Evolutionary conservation across 257 asterid species (phyloP), one percentile per base, ranked within the genome.

Genomic region (Primulina tabacum): DNA sequence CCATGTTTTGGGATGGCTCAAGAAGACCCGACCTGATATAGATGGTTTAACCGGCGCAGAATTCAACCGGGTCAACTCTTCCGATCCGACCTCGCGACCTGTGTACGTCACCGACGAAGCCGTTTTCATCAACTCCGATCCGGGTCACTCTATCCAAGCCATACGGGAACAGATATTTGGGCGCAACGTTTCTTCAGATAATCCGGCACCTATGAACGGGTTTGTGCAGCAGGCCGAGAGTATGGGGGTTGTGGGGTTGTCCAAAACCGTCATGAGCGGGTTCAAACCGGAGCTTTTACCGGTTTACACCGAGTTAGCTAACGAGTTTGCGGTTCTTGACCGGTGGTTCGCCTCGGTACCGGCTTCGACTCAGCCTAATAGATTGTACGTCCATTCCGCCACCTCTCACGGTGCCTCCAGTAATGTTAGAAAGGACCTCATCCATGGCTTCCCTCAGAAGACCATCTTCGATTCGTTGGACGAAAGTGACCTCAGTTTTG

Each of bases 371-470:
- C 97, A 92, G 76, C 97, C 98, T 59, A 92, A 92, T 70, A 84
- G 98, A 71, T 88, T 92, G 79, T 92, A 92, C 73, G 94, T 92
- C 30, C 98, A 92, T 70, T 92, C 98, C 20, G 97, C 97, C 11
- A 92, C 98, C 34, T 92, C 98, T n/a, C 97, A 92, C 77, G 98
- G 97, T 30, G 96, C 97, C 59, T 93, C 98, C 7, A 93, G 98
- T 73, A 93, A 93, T 71, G 98, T 93, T 1, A 73, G 95, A 61
- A 93, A 84, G 69, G 98, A 90, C 71, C 84, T 93, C 28, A 83
- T 93, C 80, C 63, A 84, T 29, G 98, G 98, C 7, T 92, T 90
- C 82, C 98, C 98, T 0, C 98, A 92, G 74, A 92, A 90, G 69
- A 92, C 98, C 0, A 92, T 92, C n/a, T 92, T 92, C 62, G 98